Percentiles rank a stretch among this genome's conserved stretches.
Conservation (phyloP, 768 basidiomycete species). For the Termitomyces sp. region DNA sequence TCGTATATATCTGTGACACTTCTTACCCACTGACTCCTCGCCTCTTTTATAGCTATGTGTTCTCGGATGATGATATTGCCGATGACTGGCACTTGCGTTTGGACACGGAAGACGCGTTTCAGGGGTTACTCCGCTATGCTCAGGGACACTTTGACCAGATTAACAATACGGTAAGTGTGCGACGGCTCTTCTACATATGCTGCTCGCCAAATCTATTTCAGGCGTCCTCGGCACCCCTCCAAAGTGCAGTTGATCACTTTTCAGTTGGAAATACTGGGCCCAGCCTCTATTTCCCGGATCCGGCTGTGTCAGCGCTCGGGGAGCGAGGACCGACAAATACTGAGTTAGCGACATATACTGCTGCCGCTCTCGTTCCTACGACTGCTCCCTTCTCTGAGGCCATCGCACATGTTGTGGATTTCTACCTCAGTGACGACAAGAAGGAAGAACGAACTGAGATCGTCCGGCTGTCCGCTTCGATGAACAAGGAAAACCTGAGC, state of each 20-base stretch:
- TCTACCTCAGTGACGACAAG: conserved; percentile 47
- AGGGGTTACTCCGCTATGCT: conserved; percentile 28
- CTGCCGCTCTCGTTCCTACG: conserved; percentile 55
- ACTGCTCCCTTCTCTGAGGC: conserved; percentile 54
- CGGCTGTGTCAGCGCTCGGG: conserved; percentile 22
- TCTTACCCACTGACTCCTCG: not conserved
- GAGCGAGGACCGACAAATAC: conserved; percentile 21
- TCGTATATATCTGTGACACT: conserved; percentile 22
- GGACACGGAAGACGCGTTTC: conserved; percentile 32
- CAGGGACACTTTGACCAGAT: conserved; percentile 29
- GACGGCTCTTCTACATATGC: not conserved
- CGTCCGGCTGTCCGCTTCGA: conserved; percentile 29
- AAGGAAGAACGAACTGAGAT: conserved; percentile 40
- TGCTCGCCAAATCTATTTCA: not conserved
- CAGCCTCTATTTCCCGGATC: conserved; percentile 30
- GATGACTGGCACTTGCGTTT: conserved; percentile 47
- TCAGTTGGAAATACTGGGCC: conserved; percentile 20
- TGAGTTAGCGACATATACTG: conserved; percentile 44
- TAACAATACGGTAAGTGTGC: conserved; percentile 21
- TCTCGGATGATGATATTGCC: conserved; percentile 40
- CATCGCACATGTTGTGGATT: conserved; percentile 56
- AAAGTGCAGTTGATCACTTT: conserved; percentile 17
- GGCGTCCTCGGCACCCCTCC: not conserved
- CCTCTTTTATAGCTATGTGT: conserved; percentile 37
- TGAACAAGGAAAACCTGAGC: conserved; percentile 19